A percentile compares a stretch with the other conserved stretches of the same genome.
phyloP scores from a whole-genome alignment of 2,329 filamentous ascomycete species.

The Sarocladium kiliense region DNA sequence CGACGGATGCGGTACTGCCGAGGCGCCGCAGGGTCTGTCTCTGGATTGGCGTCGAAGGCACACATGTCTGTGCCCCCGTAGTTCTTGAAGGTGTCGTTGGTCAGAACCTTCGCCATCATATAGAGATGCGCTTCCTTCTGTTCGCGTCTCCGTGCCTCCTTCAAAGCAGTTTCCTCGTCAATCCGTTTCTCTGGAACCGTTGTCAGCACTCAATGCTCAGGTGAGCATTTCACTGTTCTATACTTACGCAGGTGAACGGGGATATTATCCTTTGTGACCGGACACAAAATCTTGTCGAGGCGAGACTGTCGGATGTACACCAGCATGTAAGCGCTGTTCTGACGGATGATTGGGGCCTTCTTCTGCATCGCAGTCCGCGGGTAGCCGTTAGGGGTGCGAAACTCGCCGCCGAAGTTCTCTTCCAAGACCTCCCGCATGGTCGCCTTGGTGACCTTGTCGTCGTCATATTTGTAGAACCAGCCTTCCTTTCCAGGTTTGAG shows the following conservation, averaged over 20 bases:
- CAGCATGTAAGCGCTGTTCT: conserved; percentile 94
- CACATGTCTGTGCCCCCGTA: conserved; percentile 84
- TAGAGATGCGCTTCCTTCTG: conserved; percentile 93
- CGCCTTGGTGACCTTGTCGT: conserved; percentile 93
- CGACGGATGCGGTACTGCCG: conserved; percentile 68
- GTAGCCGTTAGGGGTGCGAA: conserved; percentile 46
- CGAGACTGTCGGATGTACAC: conserved; percentile 90
- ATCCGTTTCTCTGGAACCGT: conserved; percentile 57
- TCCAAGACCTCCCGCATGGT: conserved; percentile 88
- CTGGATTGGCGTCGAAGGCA: conserved; percentile 56
- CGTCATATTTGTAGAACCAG: conserved; percentile 94
- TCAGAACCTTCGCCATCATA: conserved; percentile 77
- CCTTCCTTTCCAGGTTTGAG: conserved; percentile 90
- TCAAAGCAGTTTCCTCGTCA: conserved; percentile 72
- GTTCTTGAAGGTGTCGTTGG: conserved; percentile 71
- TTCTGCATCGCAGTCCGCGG: conserved; percentile 43
- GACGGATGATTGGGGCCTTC: conserved; percentile 55
- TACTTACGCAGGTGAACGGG: conserved; percentile 72
- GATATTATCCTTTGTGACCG: conserved; percentile 71
- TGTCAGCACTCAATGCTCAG: conserved; percentile 10
- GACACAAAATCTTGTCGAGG: conserved; percentile 75
- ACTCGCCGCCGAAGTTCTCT: conserved; percentile 94
- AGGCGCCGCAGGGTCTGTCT: conserved; percentile 66
- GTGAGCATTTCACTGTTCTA: not conserved
- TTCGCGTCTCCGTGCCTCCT: conserved; percentile 78